phyloP scores from a whole-genome alignment of 2,329 filamentous ascomycete species.

The Diplodia sapinea region DNA sequence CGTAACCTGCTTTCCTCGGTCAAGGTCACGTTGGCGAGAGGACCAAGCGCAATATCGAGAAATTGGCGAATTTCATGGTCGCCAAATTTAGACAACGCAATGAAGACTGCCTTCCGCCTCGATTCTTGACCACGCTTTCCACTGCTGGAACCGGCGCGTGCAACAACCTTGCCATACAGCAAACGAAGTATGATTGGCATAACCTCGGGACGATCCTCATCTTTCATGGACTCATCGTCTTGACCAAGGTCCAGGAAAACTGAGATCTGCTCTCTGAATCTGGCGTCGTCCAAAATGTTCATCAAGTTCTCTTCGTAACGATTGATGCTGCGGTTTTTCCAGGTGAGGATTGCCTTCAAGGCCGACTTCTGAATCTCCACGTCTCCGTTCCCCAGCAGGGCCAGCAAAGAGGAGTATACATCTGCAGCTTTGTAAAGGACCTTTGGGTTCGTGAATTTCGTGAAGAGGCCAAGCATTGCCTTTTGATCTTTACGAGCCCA shows the following conservation, averaged over 20 bases:
- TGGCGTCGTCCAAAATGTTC: constrained; percentile 85
- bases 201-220: constrained; percentile 72
- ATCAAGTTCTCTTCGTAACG: constrained; percentile 85
- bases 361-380: constrained; percentile 85
- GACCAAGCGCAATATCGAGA: constrained; percentile 78
- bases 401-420: constrained; percentile 76
- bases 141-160: constrained; percentile 76
- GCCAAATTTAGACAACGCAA: constrained; percentile 78
- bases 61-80: constrained; percentile 79
- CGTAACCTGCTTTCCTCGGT: constrained; percentile 58
- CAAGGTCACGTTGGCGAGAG: constrained; percentile 67
- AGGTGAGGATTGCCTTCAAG: constrained; percentile 82
- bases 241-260: constrained; percentile 78
- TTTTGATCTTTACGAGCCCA: constrained; percentile 86
- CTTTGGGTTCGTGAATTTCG: constrained; percentile 83
- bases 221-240: constrained; percentile 69
- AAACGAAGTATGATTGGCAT: constrained; percentile 88
- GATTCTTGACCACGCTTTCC: constrained; percentile 82
- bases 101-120: constrained; percentile 74
- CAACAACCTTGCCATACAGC: constrained; percentile 87
- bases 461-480: constrained; percentile 78
- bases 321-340: constrained; percentile 79
- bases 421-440: constrained; percentile 79
- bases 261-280: constrained; percentile 92
- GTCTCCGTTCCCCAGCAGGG: constrained; percentile 84